phyloP scores from a whole-genome alignment of 345 rosid species.

The Trapa incisa region DNA sequence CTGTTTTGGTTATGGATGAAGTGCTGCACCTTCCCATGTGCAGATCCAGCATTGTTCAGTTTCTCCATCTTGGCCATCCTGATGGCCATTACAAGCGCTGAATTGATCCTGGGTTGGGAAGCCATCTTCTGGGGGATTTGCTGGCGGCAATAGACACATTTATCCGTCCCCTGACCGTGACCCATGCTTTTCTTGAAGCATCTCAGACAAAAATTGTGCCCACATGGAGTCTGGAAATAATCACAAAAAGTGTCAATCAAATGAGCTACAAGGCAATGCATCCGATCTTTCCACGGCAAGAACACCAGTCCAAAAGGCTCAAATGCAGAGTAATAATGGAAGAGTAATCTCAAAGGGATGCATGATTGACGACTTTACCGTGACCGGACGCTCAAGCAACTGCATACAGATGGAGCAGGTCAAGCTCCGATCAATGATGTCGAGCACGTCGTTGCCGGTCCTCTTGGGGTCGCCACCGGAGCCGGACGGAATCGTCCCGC shows the following conservation, averaged over 20 bases:
- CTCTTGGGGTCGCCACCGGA: slow-evolving; percentile 10
- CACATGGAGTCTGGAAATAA: slow-evolving; percentile 57
- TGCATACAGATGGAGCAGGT: slow-evolving; percentile 51
- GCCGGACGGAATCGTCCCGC: slow-evolving; percentile 11
- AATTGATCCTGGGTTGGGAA: slow-evolving; percentile 49
- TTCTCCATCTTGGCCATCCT: slow-evolving; percentile 41
- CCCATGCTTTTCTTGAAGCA: slow-evolving; percentile 52
- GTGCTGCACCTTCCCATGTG: slow-evolving; percentile 18
- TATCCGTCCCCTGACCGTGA: slow-evolving; percentile 27
- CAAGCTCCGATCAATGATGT: slow-evolving; percentile 23
- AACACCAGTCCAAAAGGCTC: too few species aligned
- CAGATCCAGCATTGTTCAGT: slow-evolving; percentile 4
- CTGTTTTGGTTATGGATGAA: slow-evolving; percentile 34
- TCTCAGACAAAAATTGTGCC: slow-evolving; percentile 63
- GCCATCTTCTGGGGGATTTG: slow-evolving; percentile 32
- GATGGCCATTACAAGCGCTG: slow-evolving; percentile 41
- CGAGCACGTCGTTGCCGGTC: slow-evolving; percentile 20
- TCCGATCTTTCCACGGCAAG: too few species aligned
- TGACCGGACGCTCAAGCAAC: slow-evolving; percentile 54
- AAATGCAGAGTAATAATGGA: too few species aligned
- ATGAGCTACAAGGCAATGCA: background rate
- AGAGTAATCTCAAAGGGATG: too few species aligned
- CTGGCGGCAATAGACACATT: slow-evolving; percentile 45
- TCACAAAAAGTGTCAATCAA: slow-evolving; percentile 2
- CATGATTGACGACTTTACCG: slow-evolving; percentile 25